These are phyloP conservation scores for Pleurotus cornucopiae DNA, from an alignment of 768 basidiomycete genomes.

Conservation along the genomic window DNA sequence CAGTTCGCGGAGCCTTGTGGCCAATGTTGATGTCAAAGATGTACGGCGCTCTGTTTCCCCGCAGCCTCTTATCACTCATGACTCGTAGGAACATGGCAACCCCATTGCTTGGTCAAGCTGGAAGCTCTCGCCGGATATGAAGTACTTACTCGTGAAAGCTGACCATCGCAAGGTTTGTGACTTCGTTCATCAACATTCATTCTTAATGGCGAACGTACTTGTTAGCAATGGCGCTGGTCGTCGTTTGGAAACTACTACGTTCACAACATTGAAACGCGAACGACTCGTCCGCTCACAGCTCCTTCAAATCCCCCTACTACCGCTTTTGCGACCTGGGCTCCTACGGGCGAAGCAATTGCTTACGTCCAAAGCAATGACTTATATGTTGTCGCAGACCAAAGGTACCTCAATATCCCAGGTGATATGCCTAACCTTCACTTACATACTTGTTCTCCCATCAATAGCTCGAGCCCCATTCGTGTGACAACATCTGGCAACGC, in stretches of 20 bases:
- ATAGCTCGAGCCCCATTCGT: constrained; percentile 51
- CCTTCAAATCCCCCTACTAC: constrained; percentile 69
- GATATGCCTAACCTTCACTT: neutral
- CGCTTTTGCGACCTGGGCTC: constrained; percentile 85
- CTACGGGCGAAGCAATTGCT: constrained; percentile 78
- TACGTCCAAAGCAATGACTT: constrained; percentile 86
- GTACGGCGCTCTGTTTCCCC: constrained; percentile 33
- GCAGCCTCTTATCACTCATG: neutral
- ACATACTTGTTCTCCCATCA: constrained; percentile 17
- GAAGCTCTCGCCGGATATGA: constrained; percentile 89
- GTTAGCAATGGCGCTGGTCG: constrained; percentile 92
- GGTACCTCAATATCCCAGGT: constrained; percentile 36
- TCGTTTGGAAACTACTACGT: constrained; percentile 90
- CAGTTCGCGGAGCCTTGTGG: constrained; percentile 57
- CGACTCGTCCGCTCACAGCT: constrained; percentile 66
- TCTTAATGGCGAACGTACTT: constrained; percentile 9
- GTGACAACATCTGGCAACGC: constrained; percentile 80
- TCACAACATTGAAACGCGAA: constrained; percentile 67
- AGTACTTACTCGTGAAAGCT: constrained; percentile 80
- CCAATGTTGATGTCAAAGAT: constrained; percentile 55
- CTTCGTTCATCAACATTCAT: neutral
- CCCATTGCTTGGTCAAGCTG: constrained; percentile 53
- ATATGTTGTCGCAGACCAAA: constrained; percentile 70
- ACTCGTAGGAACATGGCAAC: constrained; percentile 49
- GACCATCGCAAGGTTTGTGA: constrained; percentile 62